A percentile compares a stretch with the other conserved stretches of the same genome.
These are phyloP conservation scores for Setaria viridis DNA, from an alignment of 202 grass and related monocot genomes.

Conservation along the genomic window DNA sequence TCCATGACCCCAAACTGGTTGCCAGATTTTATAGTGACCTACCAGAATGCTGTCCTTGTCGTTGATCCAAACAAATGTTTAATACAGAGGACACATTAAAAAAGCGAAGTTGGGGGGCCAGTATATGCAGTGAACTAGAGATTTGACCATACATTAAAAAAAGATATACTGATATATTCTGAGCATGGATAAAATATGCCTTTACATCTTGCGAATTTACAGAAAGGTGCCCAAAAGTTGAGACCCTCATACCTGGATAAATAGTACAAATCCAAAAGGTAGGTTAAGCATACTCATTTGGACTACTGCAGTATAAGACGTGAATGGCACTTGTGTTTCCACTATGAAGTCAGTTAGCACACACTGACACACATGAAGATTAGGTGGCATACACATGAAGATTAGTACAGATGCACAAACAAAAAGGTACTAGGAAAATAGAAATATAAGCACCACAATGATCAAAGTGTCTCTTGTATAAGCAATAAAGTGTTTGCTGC, in stretches of 20 bases:
- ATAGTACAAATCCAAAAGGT: no score
- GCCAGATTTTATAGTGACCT: conserved; percentile 18
- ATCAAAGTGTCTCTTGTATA: neutral
- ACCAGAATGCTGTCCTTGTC: conserved; percentile 10
- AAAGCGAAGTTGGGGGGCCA: neutral
- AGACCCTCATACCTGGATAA: neutral
- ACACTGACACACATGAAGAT: neutral
- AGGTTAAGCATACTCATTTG: neutral
- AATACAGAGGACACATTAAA: neutral
- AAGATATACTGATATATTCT: neutral
- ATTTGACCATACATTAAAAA: conserved; percentile 28
- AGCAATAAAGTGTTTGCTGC: neutral
- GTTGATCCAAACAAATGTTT: conserved; percentile 5
- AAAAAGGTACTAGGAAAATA: neutral
- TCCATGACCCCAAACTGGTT: neutral
- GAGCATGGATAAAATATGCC: neutral
- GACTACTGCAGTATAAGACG: neutral
- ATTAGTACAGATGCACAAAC: neutral
- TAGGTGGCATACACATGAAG: neutral
- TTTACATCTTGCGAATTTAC: conserved; percentile 11
- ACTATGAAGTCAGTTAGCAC: neutral
- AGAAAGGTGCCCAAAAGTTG: conserved; percentile 5
- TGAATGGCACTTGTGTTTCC: conserved; percentile 1
- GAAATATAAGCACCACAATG: neutral
- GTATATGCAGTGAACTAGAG: conserved; percentile 9